Percentiles rank a stretch among this genome's conserved stretches.
These are phyloP conservation scores for Cladosporium sp. DNA, from an alignment of 2,329 filamentous ascomycete species.

Conservation along the genomic window DNA sequence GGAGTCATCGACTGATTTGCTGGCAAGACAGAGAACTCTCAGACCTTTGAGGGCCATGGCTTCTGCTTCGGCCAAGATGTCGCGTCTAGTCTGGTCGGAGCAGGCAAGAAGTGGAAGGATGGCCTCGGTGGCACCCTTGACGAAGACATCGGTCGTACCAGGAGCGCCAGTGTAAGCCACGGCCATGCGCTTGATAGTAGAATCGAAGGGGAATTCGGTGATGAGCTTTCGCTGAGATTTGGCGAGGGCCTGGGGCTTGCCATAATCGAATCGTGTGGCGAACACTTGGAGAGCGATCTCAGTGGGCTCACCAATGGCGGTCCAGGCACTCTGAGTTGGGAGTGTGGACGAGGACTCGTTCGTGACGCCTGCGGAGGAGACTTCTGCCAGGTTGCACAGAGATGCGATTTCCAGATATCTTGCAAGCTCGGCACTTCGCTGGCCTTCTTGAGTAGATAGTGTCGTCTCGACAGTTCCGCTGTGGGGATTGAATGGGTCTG, in stretches of 20 bases:
- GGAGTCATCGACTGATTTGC: constrained; percentile 21
- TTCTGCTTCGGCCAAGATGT: constrained; percentile 32
- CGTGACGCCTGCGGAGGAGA: constrained; percentile 49
- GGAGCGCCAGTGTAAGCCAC: constrained; percentile 29
- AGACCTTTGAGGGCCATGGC: constrained; percentile 34
- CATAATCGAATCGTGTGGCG: constrained; percentile 57
- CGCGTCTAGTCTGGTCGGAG: constrained; percentile 23
- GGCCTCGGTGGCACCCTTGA: constrained; percentile 38
- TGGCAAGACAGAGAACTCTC: constrained; percentile 35
- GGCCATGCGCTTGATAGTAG: constrained; percentile 37
- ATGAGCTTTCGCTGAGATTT: constrained; percentile 21
- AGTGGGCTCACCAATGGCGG: constrained; percentile 63
- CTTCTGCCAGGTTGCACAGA: constrained; percentile 62
- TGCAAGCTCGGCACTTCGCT: constrained; percentile 36
- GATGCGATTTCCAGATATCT: constrained; percentile 58
- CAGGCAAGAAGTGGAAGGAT: constrained; percentile 33
- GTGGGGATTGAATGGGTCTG: constrained; percentile 48
- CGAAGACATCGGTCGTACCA: constrained; percentile 28
- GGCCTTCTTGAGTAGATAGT: constrained; percentile 52
- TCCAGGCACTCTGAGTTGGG: constrained; percentile 56
- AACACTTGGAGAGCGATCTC: constrained; percentile 74
- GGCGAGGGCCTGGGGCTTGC: constrained; percentile 19
- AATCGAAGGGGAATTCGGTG: constrained; percentile 37
- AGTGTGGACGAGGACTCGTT: constrained; percentile 21
- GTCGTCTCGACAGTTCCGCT: constrained; percentile 43